Base-by-base conservation (phyloP, 192 early-diverging fungal species). In the Pilaira anomala region DNA sequence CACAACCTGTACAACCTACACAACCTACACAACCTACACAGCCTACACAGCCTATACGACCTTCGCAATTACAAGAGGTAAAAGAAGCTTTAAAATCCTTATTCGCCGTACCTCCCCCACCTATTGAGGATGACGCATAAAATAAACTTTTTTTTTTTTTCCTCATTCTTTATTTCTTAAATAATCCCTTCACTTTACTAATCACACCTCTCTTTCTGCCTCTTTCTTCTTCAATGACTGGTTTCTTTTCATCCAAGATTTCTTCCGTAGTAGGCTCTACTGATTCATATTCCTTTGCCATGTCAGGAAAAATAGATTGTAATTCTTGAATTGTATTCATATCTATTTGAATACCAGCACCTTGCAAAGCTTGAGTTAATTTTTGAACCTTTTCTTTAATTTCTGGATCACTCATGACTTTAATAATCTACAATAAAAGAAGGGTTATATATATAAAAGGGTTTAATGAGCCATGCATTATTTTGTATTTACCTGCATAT, bases 121-220 rank as follows among this genome's bases (percentile, higher is more conserved):
- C 24, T 58, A 28, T 55, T 29, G 30, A 56, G 24, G 7, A 58
- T 40, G n/a, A 58, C 13, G 18, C 21, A 36, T 57, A 22, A 40
- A 56, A 57, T 21, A 24, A 25, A 24, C 9, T 26, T 26, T 22
- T 25, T 39, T 0, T 69, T n/a, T n/a, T n/a, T n/a, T n/a, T n/a
- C n/a, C n/a, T n/a, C n/a, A n/a, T n/a, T n/a, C n/a, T n/a, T 39
- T 54, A 66, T 46, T 66, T 61, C 45, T 72, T 66, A 21, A 72
- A 72, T 24, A 72, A 57, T 18, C 64, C 70, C 30, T 72, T 66
- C 14, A 53, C 60, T 52, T 72, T 72, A 39, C 62, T 46, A 19
- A 72, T n/a, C 18, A 72, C 22, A 19, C 48, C 64, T 16, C 11
- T 44, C 1, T 72, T 62, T 29, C 48, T 39, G 24, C 39, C 58